phyloP scores from a whole-genome alignment of 2,329 filamentous ascomycete species.

The Fusarium palustre region DNA sequence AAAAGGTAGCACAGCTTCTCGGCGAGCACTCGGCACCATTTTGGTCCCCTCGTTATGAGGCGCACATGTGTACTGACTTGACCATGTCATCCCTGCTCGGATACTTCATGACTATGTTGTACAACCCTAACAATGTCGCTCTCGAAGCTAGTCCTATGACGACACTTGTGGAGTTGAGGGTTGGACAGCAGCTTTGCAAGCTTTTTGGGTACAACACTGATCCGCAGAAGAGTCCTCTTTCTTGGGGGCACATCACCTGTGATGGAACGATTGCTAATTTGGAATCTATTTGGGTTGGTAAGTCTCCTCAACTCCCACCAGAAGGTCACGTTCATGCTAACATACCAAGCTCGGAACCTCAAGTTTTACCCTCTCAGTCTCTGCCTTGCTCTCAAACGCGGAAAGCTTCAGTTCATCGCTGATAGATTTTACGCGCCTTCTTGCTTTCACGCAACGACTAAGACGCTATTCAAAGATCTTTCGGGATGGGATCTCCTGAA shows the following conservation, averaged over 20 bases:
- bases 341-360: conserved; percentile 55
- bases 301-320: background rate
- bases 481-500: conserved; percentile 60
- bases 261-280: conserved; percentile 61
- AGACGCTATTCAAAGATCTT: conserved; percentile 52
- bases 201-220: conserved; percentile 59
- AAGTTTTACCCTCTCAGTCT: conserved; percentile 61
- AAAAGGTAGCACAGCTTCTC: conserved; percentile 53
- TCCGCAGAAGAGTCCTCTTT: conserved; percentile 44
- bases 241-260: conserved; percentile 61
- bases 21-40: conserved; percentile 59
- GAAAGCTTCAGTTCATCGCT: conserved; percentile 52
- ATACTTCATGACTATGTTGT: conserved; percentile 63
- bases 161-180: conserved; percentile 58
- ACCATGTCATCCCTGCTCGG: conserved; percentile 58
- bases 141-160: conserved; percentile 60
- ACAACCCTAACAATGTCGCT: conserved; percentile 63
- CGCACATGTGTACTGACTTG: conserved; percentile 60
- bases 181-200: conserved; percentile 59
- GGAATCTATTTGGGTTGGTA: conserved; percentile 59
- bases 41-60: conserved; percentile 60
- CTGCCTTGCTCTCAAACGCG: conserved; percentile 50
- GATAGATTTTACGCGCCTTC: conserved; percentile 56
- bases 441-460: conserved; percentile 47
- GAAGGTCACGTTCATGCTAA: conserved; percentile 3